phyloP scores from a whole-genome alignment of 2,329 filamentous ascomycete species.

The Mariannaea elegans region DNA sequence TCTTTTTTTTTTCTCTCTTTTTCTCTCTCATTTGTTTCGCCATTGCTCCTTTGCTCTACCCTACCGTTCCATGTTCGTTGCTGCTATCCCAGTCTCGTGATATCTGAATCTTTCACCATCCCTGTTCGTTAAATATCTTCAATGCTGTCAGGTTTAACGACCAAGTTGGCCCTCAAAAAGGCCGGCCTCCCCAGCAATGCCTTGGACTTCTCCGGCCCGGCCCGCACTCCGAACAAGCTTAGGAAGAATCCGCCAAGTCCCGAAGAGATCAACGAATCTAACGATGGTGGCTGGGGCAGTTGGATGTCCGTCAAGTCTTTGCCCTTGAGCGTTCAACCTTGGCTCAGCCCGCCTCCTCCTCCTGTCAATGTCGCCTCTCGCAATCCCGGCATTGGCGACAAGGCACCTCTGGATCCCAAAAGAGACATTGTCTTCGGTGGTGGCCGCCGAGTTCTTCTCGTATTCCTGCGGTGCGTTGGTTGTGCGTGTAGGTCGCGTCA shows the following conservation, averaged over 20 bases:
- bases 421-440: conserved; percentile 53
- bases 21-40: neutral
- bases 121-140: conserved; percentile 22
- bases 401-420: conserved; percentile 58
- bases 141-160: conserved; percentile 66
- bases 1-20: neutral
- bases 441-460: conserved; percentile 56
- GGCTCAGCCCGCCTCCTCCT: conserved; percentile 61
- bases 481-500: conserved; percentile 59
- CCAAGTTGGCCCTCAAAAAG: conserved; percentile 67
- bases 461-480: conserved; percentile 64
- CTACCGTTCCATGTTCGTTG: neutral
- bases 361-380: conserved; percentile 54
- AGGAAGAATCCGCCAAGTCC: conserved; percentile 45
- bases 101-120: neutral
- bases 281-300: conserved; percentile 48
- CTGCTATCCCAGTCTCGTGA: neutral
- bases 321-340: conserved; percentile 62
- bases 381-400: conserved; percentile 58
- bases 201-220: conserved; percentile 49
- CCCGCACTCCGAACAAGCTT: conserved; percentile 43
- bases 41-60: conserved; percentile 4
- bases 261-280: conserved; percentile 37
- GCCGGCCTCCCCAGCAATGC: conserved; percentile 62
- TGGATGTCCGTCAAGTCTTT: conserved; percentile 62